Base-by-base conservation (phyloP, 1,284 basidiomycete species). In the Papiliotrema flavescens region DNA sequence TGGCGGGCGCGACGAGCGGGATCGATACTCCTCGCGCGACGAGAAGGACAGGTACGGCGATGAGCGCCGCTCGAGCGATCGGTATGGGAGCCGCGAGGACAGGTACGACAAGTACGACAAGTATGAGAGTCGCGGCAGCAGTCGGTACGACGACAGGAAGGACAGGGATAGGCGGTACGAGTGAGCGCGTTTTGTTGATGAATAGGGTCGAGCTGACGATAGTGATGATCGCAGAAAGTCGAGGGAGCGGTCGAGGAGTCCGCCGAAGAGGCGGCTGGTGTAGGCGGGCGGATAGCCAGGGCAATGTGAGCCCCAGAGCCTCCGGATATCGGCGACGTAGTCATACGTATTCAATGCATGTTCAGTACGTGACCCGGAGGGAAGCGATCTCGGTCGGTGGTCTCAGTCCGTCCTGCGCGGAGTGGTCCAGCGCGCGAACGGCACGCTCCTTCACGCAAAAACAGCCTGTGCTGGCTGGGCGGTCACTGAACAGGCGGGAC, bases 191-290 rank as follows among this genome's bases (percentile, higher is more conserved):
- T 14, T 14, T 0, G 19, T 40, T 13, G 39, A 2, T n/a, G 20
- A 11, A 14, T 19, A 37, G 20, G 28, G 19, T 23, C 13, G 15
- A 46, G 20, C 47, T 41, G 37, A 43, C 32, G 23, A 19, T 26
- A 51, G 50, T 35, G 50, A 48, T n/a, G 39, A 49, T 32, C 15
- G 28, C 13, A 4, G 50, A 28, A 52, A 50, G 22, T 35, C 45
- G 28, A 44, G 48, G 35, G 57, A 63, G 26, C 41, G 66, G 36
- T 68, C 66, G 4, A 58, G 64, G 23, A 64, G 62, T 11, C 66
- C 66, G 3, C 23, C 61, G 1, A 68, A 65, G 55, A 51, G 66
- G 39, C 51, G 63, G 32, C 56, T 68, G 15, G 51, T 68, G n/a
- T 68, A 59, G 47, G n/a, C n/a, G n/a, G n/a, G n/a, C n/a, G n/a